These are phyloP conservation scores for Lasiosphaeria hispida DNA, from an alignment of 495 filamentous ascomycete species.

Conservation along the genomic window DNA sequence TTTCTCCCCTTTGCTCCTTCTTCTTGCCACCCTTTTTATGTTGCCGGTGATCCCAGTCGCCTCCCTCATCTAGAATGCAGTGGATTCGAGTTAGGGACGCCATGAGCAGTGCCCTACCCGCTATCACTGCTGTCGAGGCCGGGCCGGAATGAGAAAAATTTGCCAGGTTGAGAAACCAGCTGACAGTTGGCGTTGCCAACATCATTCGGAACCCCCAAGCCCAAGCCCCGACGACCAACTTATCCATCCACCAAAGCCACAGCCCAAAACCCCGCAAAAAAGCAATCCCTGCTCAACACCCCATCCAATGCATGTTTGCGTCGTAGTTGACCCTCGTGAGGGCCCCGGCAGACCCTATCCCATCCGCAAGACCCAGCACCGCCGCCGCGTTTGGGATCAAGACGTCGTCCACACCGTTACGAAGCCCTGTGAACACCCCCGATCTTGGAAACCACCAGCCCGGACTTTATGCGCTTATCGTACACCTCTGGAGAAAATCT, in stretches of 20 bases:
- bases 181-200: no score
- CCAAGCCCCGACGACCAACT: background rate
- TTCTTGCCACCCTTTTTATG: background rate
- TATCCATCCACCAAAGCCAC: constrained; percentile 6
- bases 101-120: no score
- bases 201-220: background rate
- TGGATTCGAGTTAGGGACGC: no score
- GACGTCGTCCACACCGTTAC: constrained; percentile 3
- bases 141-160: no score
- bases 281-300: constrained; percentile 26
- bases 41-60: background rate
- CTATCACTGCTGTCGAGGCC: no score
- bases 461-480: constrained; percentile 21
- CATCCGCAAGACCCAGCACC: background rate
- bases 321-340: constrained; percentile 20
- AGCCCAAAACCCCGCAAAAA: constrained; percentile 11
- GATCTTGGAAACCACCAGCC: background rate
- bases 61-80: no score
- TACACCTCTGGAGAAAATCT: constrained; percentile 28
- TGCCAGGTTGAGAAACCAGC: no score
- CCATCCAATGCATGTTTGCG: constrained; percentile 33
- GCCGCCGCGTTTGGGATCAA: background rate
- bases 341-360: background rate
- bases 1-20: constrained; percentile 5
- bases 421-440: background rate